Base-by-base conservation (phyloP, 2,329 filamentous ascomycete species). In the Podosphaera aphanis region DNA sequence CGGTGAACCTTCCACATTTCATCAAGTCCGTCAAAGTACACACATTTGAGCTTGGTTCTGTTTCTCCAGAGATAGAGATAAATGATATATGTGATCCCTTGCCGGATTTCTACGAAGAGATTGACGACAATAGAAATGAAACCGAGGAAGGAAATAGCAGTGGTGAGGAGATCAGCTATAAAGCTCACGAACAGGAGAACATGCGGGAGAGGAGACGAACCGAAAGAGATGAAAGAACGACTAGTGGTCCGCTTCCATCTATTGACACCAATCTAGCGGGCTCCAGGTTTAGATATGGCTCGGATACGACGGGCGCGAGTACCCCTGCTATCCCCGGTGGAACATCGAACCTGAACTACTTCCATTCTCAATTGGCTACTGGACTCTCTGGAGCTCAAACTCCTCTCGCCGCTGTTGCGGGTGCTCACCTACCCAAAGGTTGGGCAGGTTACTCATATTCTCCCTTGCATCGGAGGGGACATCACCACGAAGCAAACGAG, bases 41-140 rank as follows among this genome's bases (percentile, higher is more conserved):
- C 60, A 79, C 83, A 49, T 98, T 98, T 63, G 79, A 88, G 51
- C 94, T 98, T 60, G 90, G 90, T 42, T 74, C 69, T 23, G 76
- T 88, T 43, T 70, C 82, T 35, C 90, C 90, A 1, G 73, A 82
- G 54, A 73, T 98, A 37, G 84, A 92, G 59, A 78, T 98, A 56
- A 95, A 94, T 63, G 90, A 95, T 61, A 86, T 98, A 49, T 92
- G 88, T 55, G 86, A 98, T 60, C 90, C 90, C 1, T 71, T 95
- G 48, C 79, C 85, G 0, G 90, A 98, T 57, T 98, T 98, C 59
- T 98, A 98, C 66, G 90, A 94, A 55, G 77, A 83, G 53, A 75
- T 81, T 21, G 66, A 76, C 33, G 79, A 80, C 49, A 70, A 72
- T 19, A 67, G 73, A 21, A 79, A 80, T 49, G 70, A 71, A 19